Evolutionary conservation across 2,329 filamentous ascomycete genomes (phyloP).

Genomic region (Lachnellula suecica): DNA sequence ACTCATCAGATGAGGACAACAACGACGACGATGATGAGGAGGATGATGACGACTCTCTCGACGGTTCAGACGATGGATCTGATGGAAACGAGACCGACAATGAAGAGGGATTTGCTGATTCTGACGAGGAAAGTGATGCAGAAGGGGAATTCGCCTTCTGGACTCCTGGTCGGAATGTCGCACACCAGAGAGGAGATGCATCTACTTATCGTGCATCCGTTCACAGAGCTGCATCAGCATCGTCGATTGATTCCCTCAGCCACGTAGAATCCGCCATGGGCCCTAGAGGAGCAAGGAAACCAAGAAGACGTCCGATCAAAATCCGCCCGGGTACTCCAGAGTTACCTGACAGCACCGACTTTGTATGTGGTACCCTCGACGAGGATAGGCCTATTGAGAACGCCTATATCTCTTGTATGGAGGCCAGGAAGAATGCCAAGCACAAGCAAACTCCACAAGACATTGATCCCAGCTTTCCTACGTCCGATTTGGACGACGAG

Average conservation of each 20-base stretch:
- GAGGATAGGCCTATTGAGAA: conserved; percentile 94
- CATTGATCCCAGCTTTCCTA: conserved; percentile 95
- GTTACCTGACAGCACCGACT: conserved; percentile 95
- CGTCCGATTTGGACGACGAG: conserved; percentile 86
- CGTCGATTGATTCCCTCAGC: conserved; percentile 53
- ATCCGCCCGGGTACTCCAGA: conserved; percentile 73
- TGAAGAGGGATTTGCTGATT: conserved; percentile 68
- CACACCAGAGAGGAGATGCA: conserved; percentile 24
- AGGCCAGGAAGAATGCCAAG: conserved; percentile 78
- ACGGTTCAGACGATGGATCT: conserved; percentile 67
- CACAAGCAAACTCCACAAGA: conserved; percentile 87
- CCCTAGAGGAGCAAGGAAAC: conserved; percentile 12
- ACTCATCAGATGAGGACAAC: conserved; percentile 68
- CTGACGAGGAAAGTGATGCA: conserved; percentile 64
- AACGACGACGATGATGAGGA: conserved; percentile 66
- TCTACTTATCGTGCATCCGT: conserved; percentile 28
- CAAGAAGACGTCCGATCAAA: conserved; percentile 42
- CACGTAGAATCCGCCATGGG: conserved; percentile 21
- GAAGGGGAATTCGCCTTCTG: conserved; percentile 67
- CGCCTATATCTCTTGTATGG: conserved; percentile 83
- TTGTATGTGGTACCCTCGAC: conserved; percentile 96
- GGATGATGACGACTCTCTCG: conserved; percentile 42
- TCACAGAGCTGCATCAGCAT: conserved; percentile 53
- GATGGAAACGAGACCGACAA: conserved; percentile 68
- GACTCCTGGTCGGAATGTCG: conserved; percentile 43